Conservation (phyloP, 2,329 filamentous ascomycete species). For the Grosmannia serpens region DNA sequence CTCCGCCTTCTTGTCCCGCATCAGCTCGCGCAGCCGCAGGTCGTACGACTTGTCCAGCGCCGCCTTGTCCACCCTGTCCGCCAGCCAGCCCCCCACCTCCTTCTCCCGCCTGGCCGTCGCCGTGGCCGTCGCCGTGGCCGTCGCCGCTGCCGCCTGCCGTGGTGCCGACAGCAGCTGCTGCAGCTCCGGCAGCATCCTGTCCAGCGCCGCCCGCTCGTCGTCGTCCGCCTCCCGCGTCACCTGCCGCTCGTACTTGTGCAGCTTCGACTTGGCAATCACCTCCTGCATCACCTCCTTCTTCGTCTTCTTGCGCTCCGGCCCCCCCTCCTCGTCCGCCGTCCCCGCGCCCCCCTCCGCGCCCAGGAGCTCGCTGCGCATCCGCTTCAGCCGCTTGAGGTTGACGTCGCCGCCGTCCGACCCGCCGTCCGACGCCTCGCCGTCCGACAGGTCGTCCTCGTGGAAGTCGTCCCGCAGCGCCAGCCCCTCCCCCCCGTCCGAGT, state of each 20-base stretch:
- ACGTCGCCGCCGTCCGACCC: conserved; percentile 37
- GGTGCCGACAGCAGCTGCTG: conserved; percentile 55
- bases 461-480: conserved; percentile 55
- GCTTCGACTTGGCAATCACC: conserved; percentile 92
- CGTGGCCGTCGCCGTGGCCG: conserved; percentile 9
- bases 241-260: conserved; percentile 89
- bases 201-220: conserved; percentile 70
- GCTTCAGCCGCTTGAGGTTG: conserved; percentile 42
- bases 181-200: conserved; percentile 70
- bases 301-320: conserved; percentile 78
- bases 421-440: conserved; percentile 57
- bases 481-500: conserved; percentile 23
- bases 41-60: conserved; percentile 83
- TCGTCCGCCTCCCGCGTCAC: conserved; percentile 88
- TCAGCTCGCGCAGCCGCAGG: conserved; percentile 65
- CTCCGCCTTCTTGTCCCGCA: conserved; percentile 72
- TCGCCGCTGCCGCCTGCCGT: conserved; percentile 20
- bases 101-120: conserved; percentile 2
- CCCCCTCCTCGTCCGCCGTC: conserved; percentile 37
- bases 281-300: conserved; percentile 98
- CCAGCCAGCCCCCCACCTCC: conserved; percentile 4
- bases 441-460: conserved; percentile 13
- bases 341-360: conserved; percentile 27
- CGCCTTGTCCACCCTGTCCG: conserved; percentile 42
- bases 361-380: conserved; percentile 34